These are phyloP conservation scores for Rhododendron mucronatum DNA, from an alignment of 148 eudicot species.

Conservation along the genomic window DNA sequence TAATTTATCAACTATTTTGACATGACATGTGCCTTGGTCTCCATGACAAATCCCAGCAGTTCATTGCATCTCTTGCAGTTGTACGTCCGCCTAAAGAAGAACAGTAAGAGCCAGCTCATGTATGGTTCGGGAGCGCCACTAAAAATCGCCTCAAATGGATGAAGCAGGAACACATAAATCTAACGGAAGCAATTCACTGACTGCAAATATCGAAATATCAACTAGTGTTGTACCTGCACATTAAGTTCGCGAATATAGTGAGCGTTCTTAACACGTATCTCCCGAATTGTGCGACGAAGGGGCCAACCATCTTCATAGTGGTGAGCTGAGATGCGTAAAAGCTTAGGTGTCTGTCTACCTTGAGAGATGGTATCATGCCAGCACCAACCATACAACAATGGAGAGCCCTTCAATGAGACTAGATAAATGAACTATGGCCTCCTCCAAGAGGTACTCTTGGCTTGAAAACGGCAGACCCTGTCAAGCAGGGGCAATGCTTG, in stretches of 20 bases:
- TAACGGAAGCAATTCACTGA: neutral
- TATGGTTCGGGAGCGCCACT: neutral
- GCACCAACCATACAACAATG: neutral
- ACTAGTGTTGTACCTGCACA: neutral
- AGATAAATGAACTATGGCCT: conserved; percentile 62
- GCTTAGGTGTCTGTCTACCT: neutral
- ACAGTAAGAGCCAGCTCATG: neutral
- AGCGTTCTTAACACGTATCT: neutral
- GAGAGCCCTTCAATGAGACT: neutral
- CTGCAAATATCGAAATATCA: neutral
- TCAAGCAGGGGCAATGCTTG: conserved; percentile 55
- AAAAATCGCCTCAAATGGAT: neutral
- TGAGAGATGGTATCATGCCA: neutral
- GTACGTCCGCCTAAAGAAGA: neutral
- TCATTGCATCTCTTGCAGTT: neutral
- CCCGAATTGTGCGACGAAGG: neutral
- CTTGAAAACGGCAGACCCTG: conserved; percentile 51
- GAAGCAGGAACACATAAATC: neutral
- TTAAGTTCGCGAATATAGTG: neutral
- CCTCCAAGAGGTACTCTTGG: conserved; percentile 86
- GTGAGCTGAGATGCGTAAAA: neutral
- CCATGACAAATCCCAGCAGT: neutral
- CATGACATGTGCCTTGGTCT: neutral
- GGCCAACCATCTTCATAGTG: neutral
- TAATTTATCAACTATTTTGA: neutral